A percentile compares a stretch with the other conserved stretches of the same genome.
Conservation (phyloP, 306 rosid species). For the Argentina anserina region DNA sequence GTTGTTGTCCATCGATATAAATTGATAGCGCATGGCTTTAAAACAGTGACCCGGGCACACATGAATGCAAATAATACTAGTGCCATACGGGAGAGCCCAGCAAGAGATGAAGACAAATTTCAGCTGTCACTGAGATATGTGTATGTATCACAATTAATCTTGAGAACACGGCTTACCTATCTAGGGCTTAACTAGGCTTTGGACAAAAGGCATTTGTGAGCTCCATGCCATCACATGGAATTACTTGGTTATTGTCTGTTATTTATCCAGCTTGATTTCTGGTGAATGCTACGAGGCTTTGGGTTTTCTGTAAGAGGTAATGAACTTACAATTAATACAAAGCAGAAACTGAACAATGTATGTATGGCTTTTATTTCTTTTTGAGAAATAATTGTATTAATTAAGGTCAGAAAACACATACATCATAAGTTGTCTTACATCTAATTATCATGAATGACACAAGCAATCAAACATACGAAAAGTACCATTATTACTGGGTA, state of each 20-base stretch:
- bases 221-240: neutral
- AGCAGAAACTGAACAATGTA: no score
- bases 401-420: no score
- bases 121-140: neutral
- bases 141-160: neutral
- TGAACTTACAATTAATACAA: no score
- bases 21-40: conserved; percentile 45
- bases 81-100: neutral
- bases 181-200: neutral
- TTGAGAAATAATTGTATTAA: no score
- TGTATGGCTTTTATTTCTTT: no score
- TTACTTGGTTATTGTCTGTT: neutral
- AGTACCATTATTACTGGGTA: no score
- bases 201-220: neutral
- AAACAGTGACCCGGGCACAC: conserved; percentile 40
- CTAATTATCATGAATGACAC: no score
- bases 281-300: no score
- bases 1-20: conserved; percentile 7
- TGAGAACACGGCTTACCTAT: neutral
- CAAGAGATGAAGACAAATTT: neutral
- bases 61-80: neutral
- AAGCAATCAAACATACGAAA: no score
- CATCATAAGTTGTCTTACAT: no score
- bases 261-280: neutral
- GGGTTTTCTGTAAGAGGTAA: no score